Percentiles rank a stretch among this genome's conserved stretches.
Evolutionary conservation across 371 early-diverging fungal species (phyloP).

Genomic region (Entomophthora muscae): DNA sequence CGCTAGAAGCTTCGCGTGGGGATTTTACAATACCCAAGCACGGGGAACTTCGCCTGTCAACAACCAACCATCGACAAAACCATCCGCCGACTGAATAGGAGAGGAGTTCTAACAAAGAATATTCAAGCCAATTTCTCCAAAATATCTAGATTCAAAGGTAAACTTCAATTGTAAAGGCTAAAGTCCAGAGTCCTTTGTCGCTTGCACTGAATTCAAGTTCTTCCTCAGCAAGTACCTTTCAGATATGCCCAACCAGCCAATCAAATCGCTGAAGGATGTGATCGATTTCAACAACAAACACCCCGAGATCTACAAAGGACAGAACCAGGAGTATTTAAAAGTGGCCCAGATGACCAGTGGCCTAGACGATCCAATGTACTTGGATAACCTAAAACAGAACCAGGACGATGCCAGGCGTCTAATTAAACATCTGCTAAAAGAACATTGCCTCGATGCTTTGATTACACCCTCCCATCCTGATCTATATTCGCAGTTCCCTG

Average conservation of each 20-base stretch:
- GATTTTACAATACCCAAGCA: background rate
- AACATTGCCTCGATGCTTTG: background rate
- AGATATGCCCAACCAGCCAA: background rate
- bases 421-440: background rate
- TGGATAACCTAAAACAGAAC: background rate
- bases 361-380: background rate
- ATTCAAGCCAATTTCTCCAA: background rate
- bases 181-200: background rate
- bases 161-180: background rate
- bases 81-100: background rate
- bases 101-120: background rate
- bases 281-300: background rate
- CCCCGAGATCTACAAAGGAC: background rate
- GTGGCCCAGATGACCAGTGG: background rate
- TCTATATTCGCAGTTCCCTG: background rate
- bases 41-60: background rate
- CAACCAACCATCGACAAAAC: background rate
- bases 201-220: background rate
- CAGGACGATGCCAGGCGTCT: background rate
- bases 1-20: background rate
- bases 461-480: background rate
- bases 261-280: background rate
- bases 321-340: background rate
- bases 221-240: background rate
- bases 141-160: background rate